Evolutionary conservation across 257 asterid species (phyloP).

Genomic region (Przewalskia tangutica): DNA sequence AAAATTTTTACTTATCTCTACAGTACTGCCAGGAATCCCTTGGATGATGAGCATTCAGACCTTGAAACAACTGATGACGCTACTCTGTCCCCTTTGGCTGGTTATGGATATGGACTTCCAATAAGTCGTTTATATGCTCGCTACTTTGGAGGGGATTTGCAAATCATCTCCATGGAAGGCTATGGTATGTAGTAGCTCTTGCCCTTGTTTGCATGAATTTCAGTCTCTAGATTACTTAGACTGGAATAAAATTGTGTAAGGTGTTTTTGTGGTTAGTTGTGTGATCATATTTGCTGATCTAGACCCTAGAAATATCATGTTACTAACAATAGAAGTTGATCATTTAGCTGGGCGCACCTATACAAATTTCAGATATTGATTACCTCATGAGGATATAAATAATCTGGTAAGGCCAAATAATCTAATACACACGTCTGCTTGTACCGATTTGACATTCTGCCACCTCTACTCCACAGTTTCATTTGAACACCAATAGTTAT

Average conservation of each 20-base stretch:
- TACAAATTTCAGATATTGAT: not conserved
- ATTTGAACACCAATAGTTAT: not conserved
- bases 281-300: not conserved
- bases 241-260: not conserved
- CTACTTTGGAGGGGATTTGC: constrained; percentile 92
- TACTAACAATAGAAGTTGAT: not conserved
- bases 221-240: not conserved
- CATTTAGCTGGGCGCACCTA: not conserved
- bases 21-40: constrained; percentile 76
- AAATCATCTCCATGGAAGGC: constrained; percentile 97
- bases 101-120: constrained; percentile 93
- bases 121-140: constrained; percentile 89
- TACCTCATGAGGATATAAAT: not conserved
- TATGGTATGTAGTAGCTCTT: constrained; percentile 40
- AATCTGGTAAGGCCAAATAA: not conserved
- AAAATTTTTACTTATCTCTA: constrained; percentile 81
- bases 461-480: not conserved
- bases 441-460: not conserved
- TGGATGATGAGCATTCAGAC: constrained; percentile 60
- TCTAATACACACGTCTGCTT: not conserved
- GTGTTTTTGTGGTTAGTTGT: not conserved
- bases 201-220: not conserved
- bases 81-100: constrained; percentile 77
- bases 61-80: constrained; percentile 45
- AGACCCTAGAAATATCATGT: not conserved